phyloP scores from a whole-genome alignment of 352 stramenopile genomes.

The Pseudoperonospora humuli region DNA sequence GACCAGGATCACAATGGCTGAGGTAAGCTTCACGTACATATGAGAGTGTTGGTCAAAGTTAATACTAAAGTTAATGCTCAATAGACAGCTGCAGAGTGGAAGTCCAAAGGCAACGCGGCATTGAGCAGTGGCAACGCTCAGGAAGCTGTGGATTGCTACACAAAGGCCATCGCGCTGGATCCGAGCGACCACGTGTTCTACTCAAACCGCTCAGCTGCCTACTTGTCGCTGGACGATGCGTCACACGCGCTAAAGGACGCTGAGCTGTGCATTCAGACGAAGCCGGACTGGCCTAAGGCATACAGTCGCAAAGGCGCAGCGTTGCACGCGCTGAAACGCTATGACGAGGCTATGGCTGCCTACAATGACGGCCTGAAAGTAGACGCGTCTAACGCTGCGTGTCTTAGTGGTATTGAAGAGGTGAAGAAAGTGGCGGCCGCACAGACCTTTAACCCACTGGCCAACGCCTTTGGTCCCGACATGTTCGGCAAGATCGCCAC shows the following conservation, averaged over 20 bases:
- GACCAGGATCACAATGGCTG: slow-evolving; percentile 10
- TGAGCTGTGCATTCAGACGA: slow-evolving; percentile 91
- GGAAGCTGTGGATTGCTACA: slow-evolving; percentile 95
- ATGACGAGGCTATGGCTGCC: slow-evolving; percentile 77
- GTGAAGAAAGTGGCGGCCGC: slow-evolving; percentile 69
- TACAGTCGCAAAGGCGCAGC: slow-evolving; percentile 97
- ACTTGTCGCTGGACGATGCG: slow-evolving; percentile 90
- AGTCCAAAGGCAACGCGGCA: slow-evolving; percentile 94
- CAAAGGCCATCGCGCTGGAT: slow-evolving; percentile 93
- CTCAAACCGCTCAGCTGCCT: slow-evolving; percentile 98
- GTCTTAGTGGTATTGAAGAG: slow-evolving; percentile 90
- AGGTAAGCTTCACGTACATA: slow-evolving; percentile 4
- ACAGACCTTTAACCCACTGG: slow-evolving; percentile 79
- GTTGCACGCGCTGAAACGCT: slow-evolving; percentile 88
- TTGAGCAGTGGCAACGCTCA: slow-evolving; percentile 91
- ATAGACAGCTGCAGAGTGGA: slow-evolving; percentile 62
- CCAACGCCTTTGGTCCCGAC: slow-evolving; percentile 90
- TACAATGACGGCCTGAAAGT: slow-evolving; percentile 86
- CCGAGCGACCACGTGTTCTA: slow-evolving; percentile 96
- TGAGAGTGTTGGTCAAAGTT: neutral
- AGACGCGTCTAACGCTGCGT: slow-evolving; percentile 88
- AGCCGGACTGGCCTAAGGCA: slow-evolving; percentile 95
- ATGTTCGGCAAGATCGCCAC: slow-evolving; percentile 91
- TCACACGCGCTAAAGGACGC: slow-evolving; percentile 94
- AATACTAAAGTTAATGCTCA: neutral